Evolutionary conservation across 768 basidiomycete species (phyloP).

Genomic region (Lactarius pseudohatsudake): DNA sequence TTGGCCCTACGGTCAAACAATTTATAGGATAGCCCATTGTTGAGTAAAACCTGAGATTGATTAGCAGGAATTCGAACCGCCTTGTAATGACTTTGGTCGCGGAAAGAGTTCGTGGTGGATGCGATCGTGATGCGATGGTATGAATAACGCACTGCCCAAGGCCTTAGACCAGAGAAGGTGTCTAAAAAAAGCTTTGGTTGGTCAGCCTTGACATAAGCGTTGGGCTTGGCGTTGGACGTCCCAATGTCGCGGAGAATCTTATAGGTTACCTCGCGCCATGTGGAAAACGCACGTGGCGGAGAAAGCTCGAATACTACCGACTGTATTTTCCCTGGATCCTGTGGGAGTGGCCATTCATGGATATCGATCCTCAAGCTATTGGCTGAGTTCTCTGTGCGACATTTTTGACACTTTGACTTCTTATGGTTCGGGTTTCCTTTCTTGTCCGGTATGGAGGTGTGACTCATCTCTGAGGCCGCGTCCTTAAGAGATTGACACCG

Average conservation of each 20-base stretch:
- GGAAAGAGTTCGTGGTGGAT: slow-evolving; percentile 10
- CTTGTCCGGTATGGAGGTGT: not conserved
- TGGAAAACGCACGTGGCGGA: not conserved
- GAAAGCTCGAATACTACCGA: not conserved
- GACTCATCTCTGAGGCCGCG: not conserved
- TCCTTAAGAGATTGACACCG: not conserved
- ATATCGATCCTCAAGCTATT: not conserved
- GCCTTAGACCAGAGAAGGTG: slow-evolving; percentile 4
- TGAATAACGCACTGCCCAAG: slow-evolving; percentile 1
- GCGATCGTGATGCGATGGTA: not conserved
- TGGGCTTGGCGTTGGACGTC: not conserved
- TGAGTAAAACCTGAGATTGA: not conserved
- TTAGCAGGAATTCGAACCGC: slow-evolving; percentile 1
- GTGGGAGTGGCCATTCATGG: not conserved
- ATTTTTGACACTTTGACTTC: not conserved
- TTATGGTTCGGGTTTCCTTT: not conserved
- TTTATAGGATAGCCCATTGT: not conserved
- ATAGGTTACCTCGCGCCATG: not conserved
- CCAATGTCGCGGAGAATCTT: not conserved
- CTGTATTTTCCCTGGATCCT: not conserved
- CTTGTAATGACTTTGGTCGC: slow-evolving; percentile 1
- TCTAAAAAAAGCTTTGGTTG: not conserved
- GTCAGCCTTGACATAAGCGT: too few relatives aligned
- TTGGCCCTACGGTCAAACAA: not conserved
- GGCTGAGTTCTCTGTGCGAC: not conserved